Evolutionary conservation across 208 protist genomes (phyloP), one percentile per base, ranked within the genome.

Genomic region (Trypanosoma cruzi): DNA sequence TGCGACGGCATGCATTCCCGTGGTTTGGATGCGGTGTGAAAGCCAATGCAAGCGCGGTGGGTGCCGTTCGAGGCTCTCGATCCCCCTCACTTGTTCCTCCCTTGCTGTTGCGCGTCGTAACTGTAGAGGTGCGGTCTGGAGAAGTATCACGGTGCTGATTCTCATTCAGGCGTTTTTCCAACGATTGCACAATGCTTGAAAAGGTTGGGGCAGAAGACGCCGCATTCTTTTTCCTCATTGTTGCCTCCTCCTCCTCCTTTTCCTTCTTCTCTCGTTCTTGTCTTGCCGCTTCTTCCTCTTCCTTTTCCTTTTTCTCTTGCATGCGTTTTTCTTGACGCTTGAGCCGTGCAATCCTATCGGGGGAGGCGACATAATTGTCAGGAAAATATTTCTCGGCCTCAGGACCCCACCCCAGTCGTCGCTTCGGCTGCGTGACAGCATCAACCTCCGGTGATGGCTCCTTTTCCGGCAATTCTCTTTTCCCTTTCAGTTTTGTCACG

Each of bases 321-420:
- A 44, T 2, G 32, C 42, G 49, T 28, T 50, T 75, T 36, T 60
- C 55, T 6, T 29, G 16, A 3, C 64, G 37, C 56, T 60, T 46
- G 1, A 64, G n/a, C 34, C 81, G 81, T 7, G 68, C 57, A 3
- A 83, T 68, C 68, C 80, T 85, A 29, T 88, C 84, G 2, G 89
- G 89, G 1, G 77, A 83, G 36, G 76, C 73, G 13, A 89, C 81
- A 73, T 88, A 94, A 77, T 96, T 96, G 2, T 67, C 71, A 18
- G 87, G 52, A 67, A 94, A 94, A 49, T 78, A 73, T 64, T 88
- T 90, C 46, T 81, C 68, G 42, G 90, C 87, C 53, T 91, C 83
- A 1, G 81, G 82, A 22, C 88, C 86, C 87, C 90, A 96, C 0
- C 82, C 77, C 16, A 80, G 64, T 16, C 76, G 66, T 31, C 56